These are phyloP conservation scores for Hygrophoropsis aurantiaca DNA, from an alignment of 768 basidiomycete species.

Conservation along the genomic window DNA sequence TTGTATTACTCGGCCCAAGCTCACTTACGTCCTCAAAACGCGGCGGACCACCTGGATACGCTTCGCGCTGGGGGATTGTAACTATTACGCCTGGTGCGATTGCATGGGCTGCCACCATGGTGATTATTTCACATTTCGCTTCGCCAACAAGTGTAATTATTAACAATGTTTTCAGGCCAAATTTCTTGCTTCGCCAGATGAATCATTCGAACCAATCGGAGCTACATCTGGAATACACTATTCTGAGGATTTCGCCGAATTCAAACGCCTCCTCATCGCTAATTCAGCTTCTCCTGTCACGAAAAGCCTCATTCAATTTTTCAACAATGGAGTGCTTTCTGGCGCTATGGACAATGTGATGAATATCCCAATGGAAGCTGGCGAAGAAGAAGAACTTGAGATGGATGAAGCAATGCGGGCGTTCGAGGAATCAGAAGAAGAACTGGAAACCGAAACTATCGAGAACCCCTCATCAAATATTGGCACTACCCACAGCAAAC, in stretches of 20 bases:
- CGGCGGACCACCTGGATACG: neutral
- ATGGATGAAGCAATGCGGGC: too few species aligned
- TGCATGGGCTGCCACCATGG: neutral
- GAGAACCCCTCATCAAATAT: too few species aligned
- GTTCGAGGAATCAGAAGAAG: too few species aligned
- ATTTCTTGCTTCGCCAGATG: constrained; percentile 3
- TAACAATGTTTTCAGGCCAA: neutral
- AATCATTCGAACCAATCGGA: neutral
- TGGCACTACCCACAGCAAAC: too few species aligned
- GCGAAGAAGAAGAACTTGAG: too few species aligned
- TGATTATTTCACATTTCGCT: neutral
- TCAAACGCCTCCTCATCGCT: neutral
- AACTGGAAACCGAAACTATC: too few species aligned
- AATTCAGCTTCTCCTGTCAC: too few species aligned
- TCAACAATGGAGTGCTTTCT: too few species aligned
- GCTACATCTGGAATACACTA: constrained; percentile 1
- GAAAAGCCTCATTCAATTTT: too few species aligned
- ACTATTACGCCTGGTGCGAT: neutral
- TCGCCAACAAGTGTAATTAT: neutral
- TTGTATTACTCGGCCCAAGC: neutral
- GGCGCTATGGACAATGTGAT: too few species aligned
- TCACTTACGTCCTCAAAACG: neutral
- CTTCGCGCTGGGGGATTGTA: neutral
- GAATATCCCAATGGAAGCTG: too few species aligned
- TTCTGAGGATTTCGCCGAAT: neutral